These are phyloP conservation scores for Neospora caninum DNA, from an alignment of 169 alveolate species.

Conservation along the genomic window DNA sequence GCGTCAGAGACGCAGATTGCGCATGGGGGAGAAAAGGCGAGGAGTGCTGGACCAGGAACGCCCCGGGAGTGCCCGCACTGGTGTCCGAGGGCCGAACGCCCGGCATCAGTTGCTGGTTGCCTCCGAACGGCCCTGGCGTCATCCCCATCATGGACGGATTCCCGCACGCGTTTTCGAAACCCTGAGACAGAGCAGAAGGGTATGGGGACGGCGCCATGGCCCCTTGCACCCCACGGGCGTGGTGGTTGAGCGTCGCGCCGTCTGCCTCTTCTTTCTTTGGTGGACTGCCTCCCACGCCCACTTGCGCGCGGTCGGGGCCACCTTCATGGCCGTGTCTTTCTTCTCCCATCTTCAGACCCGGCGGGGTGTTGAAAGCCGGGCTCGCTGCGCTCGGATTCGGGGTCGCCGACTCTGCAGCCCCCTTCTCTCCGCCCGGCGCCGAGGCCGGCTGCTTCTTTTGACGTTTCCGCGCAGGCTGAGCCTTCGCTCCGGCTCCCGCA, in stretches of 20 bases:
- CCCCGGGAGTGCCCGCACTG: background rate
- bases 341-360: background rate
- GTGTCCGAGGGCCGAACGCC: background rate
- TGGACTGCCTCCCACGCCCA: background rate
- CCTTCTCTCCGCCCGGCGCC: background rate
- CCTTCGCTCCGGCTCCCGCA: background rate
- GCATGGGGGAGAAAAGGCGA: background rate
- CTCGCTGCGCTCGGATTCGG: background rate
- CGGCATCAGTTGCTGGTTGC: background rate
- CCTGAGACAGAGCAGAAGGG: background rate
- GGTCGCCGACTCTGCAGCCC: background rate
- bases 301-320: background rate
- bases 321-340: background rate
- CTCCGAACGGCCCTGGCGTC: background rate
- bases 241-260: background rate
- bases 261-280: background rate
- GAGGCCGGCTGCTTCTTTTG: background rate
- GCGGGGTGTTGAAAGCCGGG: background rate
- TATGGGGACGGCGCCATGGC: background rate
- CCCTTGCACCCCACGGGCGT: background rate
- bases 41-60: background rate
- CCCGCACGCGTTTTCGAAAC: background rate
- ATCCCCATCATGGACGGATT: background rate
- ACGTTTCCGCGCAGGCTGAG: background rate
- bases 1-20: background rate